Percentiles rank a stretch among this genome's conserved stretches.
phyloP scores from a whole-genome alignment of 1,139 yeast genomes.

The Taphrina wiesneri region DNA sequence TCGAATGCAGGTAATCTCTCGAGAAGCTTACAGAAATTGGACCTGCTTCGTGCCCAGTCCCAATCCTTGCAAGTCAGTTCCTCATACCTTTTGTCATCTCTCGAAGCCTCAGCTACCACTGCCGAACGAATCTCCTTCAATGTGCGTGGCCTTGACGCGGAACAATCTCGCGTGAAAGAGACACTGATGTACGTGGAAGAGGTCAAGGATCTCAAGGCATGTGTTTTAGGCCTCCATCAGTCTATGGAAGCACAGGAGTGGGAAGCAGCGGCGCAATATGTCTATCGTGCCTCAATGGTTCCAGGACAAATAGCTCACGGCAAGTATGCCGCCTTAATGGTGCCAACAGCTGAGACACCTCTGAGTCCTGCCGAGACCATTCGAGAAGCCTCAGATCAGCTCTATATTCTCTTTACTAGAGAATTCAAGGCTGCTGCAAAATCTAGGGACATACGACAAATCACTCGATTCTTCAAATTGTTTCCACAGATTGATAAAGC shows the following conservation, averaged over 20 bases:
- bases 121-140: conserved; percentile 27
- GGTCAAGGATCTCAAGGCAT: conserved; percentile 63
- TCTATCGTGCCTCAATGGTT: conserved; percentile 55
- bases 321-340: conserved; percentile 74
- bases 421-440: conserved; percentile 73
- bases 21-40: conserved; percentile 21
- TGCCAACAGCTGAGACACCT: conserved; percentile 91
- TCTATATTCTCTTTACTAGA: conserved; percentile 59
- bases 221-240: conserved; percentile 65
- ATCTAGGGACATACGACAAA: conserved; percentile 61
- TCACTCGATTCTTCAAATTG: conserved; percentile 77
- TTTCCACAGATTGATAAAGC: conserved; percentile 83
- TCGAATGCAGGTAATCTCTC: conserved; percentile 27
- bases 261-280: conserved; percentile 69
- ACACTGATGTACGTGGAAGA: conserved; percentile 67
- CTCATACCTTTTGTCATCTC: conserved; percentile 17
- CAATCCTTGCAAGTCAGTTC: conserved; percentile 29
- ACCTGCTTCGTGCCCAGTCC: conserved; percentile 23
- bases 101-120: conserved; percentile 17
- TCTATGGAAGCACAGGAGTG: conserved; percentile 70
- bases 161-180: conserved; percentile 64
- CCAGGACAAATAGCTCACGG: conserved; percentile 61
- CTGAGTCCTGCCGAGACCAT: conserved; percentile 68
- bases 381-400: conserved; percentile 58
- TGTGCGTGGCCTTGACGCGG: conserved; percentile 44